Conservation (phyloP, 345 rosid genomes). For the Boechera stricta region DNA sequence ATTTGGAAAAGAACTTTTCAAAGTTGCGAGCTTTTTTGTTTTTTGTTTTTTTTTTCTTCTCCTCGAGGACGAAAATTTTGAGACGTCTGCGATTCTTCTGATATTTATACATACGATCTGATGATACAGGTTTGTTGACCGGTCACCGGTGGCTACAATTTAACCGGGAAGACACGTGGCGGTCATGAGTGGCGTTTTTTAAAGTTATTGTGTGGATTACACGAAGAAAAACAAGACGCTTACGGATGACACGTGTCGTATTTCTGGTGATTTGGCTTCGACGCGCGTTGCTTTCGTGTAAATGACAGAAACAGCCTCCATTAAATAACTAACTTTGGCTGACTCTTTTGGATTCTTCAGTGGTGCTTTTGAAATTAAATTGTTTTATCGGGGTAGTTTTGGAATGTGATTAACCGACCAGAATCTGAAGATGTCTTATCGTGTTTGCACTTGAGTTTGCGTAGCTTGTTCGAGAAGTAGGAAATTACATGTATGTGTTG, state of each 20-base stretch:
- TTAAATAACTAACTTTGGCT: not conserved
- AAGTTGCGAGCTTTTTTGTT: not conserved
- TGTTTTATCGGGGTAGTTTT: no score
- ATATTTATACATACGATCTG: conserved; percentile 28
- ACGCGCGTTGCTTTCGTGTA: conserved; percentile 39
- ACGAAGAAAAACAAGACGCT: conserved; percentile 2
- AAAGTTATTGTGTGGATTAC: conserved; percentile 18
- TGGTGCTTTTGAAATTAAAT: no score
- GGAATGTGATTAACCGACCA: no score
- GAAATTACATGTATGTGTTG: no score
- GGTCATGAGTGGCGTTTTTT: not conserved
- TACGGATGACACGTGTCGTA: conserved; percentile 45
- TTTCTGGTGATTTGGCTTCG: conserved; percentile 19
- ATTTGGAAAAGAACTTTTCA: not conserved
- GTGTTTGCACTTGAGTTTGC: no score
- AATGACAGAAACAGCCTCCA: not conserved
- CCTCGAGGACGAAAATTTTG: conserved; percentile 33
- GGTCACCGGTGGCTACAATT: conserved; percentile 35
- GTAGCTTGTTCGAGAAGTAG: no score
- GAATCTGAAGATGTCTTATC: no score
- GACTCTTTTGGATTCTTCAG: not conserved
- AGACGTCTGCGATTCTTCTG: not conserved
- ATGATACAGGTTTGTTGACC: not conserved
- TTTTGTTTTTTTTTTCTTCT: not conserved
- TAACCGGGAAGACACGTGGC: conserved; percentile 49